phyloP scores from a whole-genome alignment of 2,329 filamentous ascomycete species.

The Aspergillus pseudonomiae region DNA sequence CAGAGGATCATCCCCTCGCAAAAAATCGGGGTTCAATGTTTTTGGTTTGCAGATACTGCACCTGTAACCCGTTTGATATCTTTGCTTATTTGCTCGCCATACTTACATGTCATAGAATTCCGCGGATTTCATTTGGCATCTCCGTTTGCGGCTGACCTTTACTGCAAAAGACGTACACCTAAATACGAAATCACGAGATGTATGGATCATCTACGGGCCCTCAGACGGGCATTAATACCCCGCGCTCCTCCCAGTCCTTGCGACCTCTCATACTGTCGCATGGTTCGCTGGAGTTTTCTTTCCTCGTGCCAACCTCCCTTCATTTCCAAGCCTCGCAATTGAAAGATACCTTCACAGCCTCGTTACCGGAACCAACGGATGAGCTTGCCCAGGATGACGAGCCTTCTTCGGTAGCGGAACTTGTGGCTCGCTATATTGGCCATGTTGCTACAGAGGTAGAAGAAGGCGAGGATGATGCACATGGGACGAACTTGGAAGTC shows the following conservation, averaged over 20 bases:
- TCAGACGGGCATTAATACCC: constrained; percentile 96
- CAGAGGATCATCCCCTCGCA: background rate
- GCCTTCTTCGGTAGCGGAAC: constrained; percentile 90
- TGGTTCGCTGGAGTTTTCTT: constrained; percentile 93
- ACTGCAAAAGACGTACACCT: background rate
- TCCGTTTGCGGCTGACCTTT: background rate
- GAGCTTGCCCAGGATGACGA: constrained; percentile 98
- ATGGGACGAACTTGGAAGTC: constrained; percentile 88
- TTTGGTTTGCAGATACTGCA: background rate
- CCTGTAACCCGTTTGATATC: background rate
- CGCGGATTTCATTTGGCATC: background rate
- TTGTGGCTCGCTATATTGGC: constrained; percentile 91
- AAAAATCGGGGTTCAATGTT: background rate
- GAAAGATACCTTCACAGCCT: constrained; percentile 84
- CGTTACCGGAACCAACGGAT: constrained; percentile 87
- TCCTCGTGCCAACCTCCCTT: constrained; percentile 90
- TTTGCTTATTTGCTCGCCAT: background rate
- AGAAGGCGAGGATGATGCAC: constrained; percentile 85
- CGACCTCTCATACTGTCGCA: constrained; percentile 89
- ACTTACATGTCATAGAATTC: background rate
- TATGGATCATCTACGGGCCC: constrained; percentile 80
- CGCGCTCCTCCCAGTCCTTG: constrained; percentile 88
- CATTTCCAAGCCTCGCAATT: constrained; percentile 96
- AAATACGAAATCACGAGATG: constrained; percentile 57
- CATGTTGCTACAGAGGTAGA: constrained; percentile 88